Evolutionary conservation across 352 stramenopile genomes (phyloP), one percentile per base, ranked within the genome.

Genomic region (Thraustochytrium striatum): DNA sequence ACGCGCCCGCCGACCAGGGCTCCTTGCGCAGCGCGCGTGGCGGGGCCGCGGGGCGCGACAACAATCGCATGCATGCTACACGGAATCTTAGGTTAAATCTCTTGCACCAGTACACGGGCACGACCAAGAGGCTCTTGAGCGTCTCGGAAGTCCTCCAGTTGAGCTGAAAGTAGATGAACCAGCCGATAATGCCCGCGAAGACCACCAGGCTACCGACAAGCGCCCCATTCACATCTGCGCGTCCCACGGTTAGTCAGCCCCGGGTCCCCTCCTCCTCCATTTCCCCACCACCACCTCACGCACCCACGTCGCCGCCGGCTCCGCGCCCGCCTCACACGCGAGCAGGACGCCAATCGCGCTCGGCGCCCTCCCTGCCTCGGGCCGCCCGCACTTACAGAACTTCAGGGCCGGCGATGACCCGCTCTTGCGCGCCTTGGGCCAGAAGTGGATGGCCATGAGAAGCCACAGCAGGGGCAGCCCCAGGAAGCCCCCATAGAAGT

Each of bases 401-500:
- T 25, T 8, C 32, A 75, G 47, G 32, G 65, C 65, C 21, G 44
- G 44, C 16, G 43, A 43, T 32, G 52, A 39, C 8, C 21, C 7
- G 9, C n/a, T 43, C 11, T 32, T 8, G 8, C 25, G 25, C 33
- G 50, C 33, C 25, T 62, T 72, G 9, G 30, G n/a, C 44, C 52
- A 72, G 3, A 52, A 61, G 50, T 68, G 50, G 1, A 28, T 30
- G 0, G 65, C 43, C 32, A 30, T 75, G 1, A 75, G 36, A 0
- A 70, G 3, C 65, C 65, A 75, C 7, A 75, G 65, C 39, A 75
- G 65, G n/a, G 65, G 65, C 2, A 75, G 52, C 25, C 19, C 43
- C 7, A 75, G 36, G 35, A 75, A 75, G 11, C 65, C 65, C 21
- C 19, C 65, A 32, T 70, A 75, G 52, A 75, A 75, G 44, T 61